Conservation (phyloP, 805 yeast species). For the Vanderwaltozyma verrucispora region DNA sequence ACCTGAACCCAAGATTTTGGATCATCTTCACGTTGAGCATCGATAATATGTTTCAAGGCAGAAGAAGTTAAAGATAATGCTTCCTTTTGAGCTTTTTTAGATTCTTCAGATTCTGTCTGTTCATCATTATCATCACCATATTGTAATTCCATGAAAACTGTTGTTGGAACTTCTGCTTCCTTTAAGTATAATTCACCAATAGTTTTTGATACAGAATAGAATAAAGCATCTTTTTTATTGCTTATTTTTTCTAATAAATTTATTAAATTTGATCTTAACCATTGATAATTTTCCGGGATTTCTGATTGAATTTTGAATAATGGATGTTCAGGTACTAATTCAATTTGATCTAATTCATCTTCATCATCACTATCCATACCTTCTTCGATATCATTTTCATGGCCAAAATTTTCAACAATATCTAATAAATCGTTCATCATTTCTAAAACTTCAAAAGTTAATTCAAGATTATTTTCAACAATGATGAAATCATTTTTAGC, state of each 20-base stretch:
- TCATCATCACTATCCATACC: conserved; percentile 52
- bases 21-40: conserved; percentile 58
- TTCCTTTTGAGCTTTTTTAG: conserved; percentile 37
- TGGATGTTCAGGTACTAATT: conserved; percentile 45
- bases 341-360: conserved; percentile 28
- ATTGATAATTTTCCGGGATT: conserved; percentile 38
- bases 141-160: conserved; percentile 42
- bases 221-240: conserved; percentile 18
- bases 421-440: conserved; percentile 60
- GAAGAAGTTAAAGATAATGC: conserved; percentile 38
- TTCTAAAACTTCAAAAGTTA: conserved; percentile 43
- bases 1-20: conserved; percentile 74
- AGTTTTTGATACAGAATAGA: conserved; percentile 35
- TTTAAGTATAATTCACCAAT: conserved; percentile 55
- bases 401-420: conserved; percentile 56
- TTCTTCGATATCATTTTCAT: conserved; percentile 40
- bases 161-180: conserved; percentile 54
- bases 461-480: conserved; percentile 32
- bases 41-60: conserved; percentile 48
- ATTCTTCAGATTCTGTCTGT: conserved; percentile 11
- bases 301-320: conserved; percentile 31
- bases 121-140: conserved; percentile 44
- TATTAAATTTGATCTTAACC: conserved; percentile 32
- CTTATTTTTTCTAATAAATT: conserved; percentile 12
- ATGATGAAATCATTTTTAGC: conserved; percentile 38